Evolutionary conservation across 2,329 filamentous ascomycete species (phyloP), one percentile per base, ranked within the genome.

Genomic region (Beauveria scarabaeidicola): DNA sequence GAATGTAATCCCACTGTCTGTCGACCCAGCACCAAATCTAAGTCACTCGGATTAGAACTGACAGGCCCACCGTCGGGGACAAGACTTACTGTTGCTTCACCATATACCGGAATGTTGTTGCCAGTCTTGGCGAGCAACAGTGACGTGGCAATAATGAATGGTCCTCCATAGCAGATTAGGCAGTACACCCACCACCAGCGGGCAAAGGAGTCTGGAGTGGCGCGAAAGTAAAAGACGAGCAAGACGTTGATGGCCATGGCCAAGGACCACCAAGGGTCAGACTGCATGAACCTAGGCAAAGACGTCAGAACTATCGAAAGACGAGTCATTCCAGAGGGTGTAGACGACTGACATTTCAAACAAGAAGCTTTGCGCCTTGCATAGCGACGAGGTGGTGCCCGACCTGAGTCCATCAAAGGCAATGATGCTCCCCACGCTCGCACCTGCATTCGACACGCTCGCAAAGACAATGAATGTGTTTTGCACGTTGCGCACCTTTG

Each of bases 201-300:
- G n/a, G 82, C 80, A 67, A 91, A 91, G 55, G 88, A 85, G 8
- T 86, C 86, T 0, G 82, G 81, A 51, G 77, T 82, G 52, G 79
- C 77, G n/a, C 79, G 76, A 64, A 79, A 80, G 71, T 84, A 85
- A 69, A 85, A 85, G 61, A 85, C 82, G 55, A 92, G 79, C 66
- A 88, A 89, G 63, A 93, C 89, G 67, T 93, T 94, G 68, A 87
- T 78, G 3, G 89, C 88, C 89, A 94, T 93, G 63, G 87, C 87
- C 58, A 91, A 81, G 0, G 88, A 89, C 88, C 86, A 91, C 74
- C 88, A 81, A 0, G 86, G 84, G 71, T 90, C 87, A 5, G 86
- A 87, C 64, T 88, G 86, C 82, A 89, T 88, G 70, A 90, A 91
- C 83, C 86, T 90, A 63, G 10, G 21, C 11, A 29, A 43, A 15